phyloP scores from a whole-genome alignment of 2,329 filamentous ascomycete species.

The Biscogniauxia marginata region DNA sequence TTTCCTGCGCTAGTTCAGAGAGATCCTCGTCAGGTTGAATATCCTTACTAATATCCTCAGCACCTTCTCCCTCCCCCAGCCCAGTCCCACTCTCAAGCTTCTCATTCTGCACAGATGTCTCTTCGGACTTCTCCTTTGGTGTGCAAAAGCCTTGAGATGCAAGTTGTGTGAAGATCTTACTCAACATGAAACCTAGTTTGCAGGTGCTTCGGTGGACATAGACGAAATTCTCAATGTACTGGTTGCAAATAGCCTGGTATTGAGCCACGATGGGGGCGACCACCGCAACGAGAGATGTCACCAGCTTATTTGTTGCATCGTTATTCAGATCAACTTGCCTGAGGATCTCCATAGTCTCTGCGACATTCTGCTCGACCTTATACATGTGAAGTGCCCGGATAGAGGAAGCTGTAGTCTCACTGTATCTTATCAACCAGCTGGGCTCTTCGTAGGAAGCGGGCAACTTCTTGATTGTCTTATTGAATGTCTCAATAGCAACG shows the following conservation, averaged over 20 bases:
- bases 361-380: slow-evolving; percentile 48
- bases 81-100: slow-evolving; percentile 90
- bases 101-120: slow-evolving; percentile 67
- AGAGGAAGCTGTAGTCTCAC: slow-evolving; percentile 50
- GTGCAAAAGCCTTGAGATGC: slow-evolving; percentile 87
- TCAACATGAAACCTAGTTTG: slow-evolving; percentile 72
- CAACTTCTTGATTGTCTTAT: slow-evolving; percentile 52
- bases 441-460: slow-evolving; percentile 60
- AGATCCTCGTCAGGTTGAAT: slow-evolving; percentile 92
- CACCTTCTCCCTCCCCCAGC: slow-evolving; percentile 90
- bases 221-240: slow-evolving; percentile 57
- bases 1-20: slow-evolving; percentile 84
- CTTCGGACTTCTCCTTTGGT: slow-evolving; percentile 76
- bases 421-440: slow-evolving; percentile 61
- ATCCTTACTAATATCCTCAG: slow-evolving; percentile 97
- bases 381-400: slow-evolving; percentile 59
- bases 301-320: slow-evolving; percentile 40
- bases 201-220: slow-evolving; percentile 68
- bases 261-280: slow-evolving; percentile 71
- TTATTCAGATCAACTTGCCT: slow-evolving; percentile 41
- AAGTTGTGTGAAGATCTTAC: slow-evolving; percentile 75
- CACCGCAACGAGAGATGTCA: slow-evolving; percentile 57
- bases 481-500: slow-evolving; percentile 73
- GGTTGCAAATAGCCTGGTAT: slow-evolving; percentile 62
- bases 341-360: slow-evolving; percentile 23